These are phyloP conservation scores for Selaginella tamariscina DNA, from an alignment of 75 land plant species.

Conservation along the genomic window DNA sequence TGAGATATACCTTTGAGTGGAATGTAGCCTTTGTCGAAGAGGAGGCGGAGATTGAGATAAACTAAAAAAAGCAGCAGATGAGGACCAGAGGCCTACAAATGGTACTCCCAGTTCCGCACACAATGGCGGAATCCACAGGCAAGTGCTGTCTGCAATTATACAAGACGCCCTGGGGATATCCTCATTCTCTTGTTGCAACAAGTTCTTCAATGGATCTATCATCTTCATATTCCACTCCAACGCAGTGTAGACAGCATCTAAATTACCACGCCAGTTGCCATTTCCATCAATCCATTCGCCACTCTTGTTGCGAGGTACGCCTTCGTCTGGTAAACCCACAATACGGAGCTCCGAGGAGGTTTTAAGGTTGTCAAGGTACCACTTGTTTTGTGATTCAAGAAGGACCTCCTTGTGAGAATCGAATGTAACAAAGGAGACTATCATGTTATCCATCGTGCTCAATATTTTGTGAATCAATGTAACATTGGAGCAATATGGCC, in stretches of 20 bases:
- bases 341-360: neutral
- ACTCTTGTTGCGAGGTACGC: neutral
- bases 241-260: neutral
- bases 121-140: neutral
- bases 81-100: neutral
- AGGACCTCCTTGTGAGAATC: neutral
- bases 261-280: neutral
- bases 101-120: neutral
- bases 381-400: neutral
- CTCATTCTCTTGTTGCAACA: neutral
- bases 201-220: neutral
- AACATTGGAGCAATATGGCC: conserved; percentile 6
- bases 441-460: neutral
- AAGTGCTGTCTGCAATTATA: neutral
- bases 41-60: neutral
- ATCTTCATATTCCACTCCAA: neutral
- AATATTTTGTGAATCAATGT: neutral
- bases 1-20: neutral
- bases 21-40: conserved; percentile 1
- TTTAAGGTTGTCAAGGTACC: neutral
- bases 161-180: neutral
- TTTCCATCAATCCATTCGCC: neutral
- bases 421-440: neutral
- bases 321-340: neutral
- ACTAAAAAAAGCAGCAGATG: neutral